Conservation (phyloP, 2,329 filamentous ascomycete species). For the Trichothecium roseum region DNA sequence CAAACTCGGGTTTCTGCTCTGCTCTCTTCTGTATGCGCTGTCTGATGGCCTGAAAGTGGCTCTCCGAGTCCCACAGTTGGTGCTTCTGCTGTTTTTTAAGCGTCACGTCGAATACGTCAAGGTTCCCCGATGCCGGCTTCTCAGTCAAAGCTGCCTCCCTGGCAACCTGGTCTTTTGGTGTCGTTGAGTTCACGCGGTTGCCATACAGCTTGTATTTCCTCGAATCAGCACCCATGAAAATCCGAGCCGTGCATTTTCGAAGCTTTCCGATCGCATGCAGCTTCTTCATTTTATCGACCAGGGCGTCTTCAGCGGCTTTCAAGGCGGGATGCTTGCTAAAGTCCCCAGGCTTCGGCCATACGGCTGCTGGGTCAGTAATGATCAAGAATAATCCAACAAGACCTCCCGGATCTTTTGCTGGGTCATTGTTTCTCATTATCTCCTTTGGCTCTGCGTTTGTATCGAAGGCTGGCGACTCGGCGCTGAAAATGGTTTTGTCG, state of each 20-base stretch:
- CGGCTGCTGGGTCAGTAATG: not conserved
- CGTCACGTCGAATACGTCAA: slow-evolving; percentile 1
- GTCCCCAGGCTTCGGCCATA: slow-evolving; percentile 1
- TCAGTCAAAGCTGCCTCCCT: not conserved
- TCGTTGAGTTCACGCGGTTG: not conserved
- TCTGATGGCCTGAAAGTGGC: not conserved
- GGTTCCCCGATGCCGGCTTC: not conserved
- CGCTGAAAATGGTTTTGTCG: not conserved
- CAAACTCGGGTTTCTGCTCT: not conserved
- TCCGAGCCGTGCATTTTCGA: not conserved
- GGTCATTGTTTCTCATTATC: not conserved
- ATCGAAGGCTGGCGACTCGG: not conserved
- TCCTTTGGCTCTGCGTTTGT: not conserved
- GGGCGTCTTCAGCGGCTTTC: not conserved
- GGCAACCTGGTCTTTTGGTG: too few species aligned
- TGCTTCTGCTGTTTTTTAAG: not conserved
- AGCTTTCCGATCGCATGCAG: not conserved
- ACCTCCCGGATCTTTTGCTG: slow-evolving; percentile 1
- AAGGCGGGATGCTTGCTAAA: not conserved
- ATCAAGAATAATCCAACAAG: not conserved
- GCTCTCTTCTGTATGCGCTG: not conserved
- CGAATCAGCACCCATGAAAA: not conserved
- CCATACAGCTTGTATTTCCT: not conserved
- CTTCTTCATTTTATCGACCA: not conserved
- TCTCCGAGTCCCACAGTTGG: not conserved